phyloP scores from a whole-genome alignment of 768 basidiomycete species.

The Mycena albidolilacea region DNA sequence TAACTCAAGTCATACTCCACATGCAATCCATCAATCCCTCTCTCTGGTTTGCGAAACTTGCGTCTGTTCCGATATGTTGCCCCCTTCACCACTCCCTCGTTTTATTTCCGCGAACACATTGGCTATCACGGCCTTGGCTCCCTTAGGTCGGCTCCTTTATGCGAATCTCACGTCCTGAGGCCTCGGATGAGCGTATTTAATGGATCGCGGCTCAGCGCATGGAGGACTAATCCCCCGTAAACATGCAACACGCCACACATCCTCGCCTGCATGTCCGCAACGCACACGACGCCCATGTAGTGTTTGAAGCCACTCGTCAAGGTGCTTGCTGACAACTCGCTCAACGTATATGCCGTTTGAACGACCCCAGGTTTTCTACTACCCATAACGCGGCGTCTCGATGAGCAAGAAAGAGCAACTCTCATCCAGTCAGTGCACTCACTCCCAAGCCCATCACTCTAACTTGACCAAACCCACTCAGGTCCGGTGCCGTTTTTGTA shows the following conservation, averaged over 20 bases:
- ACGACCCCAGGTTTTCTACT: conserved; percentile 51
- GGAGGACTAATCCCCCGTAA: conserved; percentile 28
- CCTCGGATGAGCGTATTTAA: conserved; percentile 32
- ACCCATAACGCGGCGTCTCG: conserved; percentile 69
- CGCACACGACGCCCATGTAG: conserved; percentile 74
- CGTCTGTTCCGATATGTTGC: not conserved
- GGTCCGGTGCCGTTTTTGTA: conserved; percentile 74
- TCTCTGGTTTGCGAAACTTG: conserved; percentile 13
- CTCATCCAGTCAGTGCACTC: conserved; percentile 54
- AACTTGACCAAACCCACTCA: not conserved
- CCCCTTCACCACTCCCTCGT: conserved; percentile 1
- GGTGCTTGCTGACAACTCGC: conserved; percentile 44
- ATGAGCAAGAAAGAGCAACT: conserved; percentile 70
- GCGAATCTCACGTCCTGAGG: conserved; percentile 33
- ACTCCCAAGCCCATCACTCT: not conserved
- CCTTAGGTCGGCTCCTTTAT: conserved; percentile 18
- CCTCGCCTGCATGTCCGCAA: conserved; percentile 76
- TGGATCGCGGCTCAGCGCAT: conserved; percentile 44
- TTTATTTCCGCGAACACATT: conserved; percentile 30
- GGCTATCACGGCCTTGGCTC: conserved; percentile 21
- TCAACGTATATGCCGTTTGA: conserved; percentile 7
- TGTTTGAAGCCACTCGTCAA: conserved; percentile 76
- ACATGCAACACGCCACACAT: conserved; percentile 76
- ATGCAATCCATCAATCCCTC: conserved; percentile 32
- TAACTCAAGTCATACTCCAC: conserved; percentile 10